These are phyloP conservation scores for Curvularia hawaiiensis DNA, from an alignment of 2,329 filamentous ascomycete genomes.

Conservation along the genomic window DNA sequence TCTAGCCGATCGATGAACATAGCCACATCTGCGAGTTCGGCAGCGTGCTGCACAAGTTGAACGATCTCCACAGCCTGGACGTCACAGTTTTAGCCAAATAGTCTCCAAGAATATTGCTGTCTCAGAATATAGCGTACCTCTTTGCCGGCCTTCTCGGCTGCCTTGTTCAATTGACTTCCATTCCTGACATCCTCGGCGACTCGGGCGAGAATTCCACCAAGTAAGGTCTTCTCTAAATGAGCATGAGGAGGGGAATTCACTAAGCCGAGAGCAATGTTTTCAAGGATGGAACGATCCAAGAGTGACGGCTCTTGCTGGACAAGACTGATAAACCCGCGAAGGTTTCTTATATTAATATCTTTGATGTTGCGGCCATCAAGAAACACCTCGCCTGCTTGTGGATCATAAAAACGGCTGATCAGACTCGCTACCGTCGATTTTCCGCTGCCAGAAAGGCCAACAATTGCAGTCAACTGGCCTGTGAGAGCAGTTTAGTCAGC, in stretches of 20 bases:
- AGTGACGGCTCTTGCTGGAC: slow-evolving; percentile 60
- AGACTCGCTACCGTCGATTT: slow-evolving; percentile 51
- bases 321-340: slow-evolving; percentile 46
- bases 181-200: slow-evolving; percentile 59
- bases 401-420: slow-evolving; percentile 49
- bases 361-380: slow-evolving; percentile 57
- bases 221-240: slow-evolving; percentile 53
- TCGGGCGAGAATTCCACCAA: slow-evolving; percentile 56
- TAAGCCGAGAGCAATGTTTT: slow-evolving; percentile 60
- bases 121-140: slow-evolving; percentile 11
- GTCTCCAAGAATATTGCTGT: too few relatives aligned
- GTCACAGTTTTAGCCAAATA: neutral
- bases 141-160: slow-evolving; percentile 22
- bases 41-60: slow-evolving; percentile 55
- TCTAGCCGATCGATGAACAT: slow-evolving; percentile 61
- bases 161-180: slow-evolving; percentile 54
- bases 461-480: slow-evolving; percentile 50
- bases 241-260: slow-evolving; percentile 49
- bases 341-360: slow-evolving; percentile 44
- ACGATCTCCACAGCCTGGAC: slow-evolving; percentile 54
- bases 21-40: slow-evolving; percentile 63
- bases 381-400: slow-evolving; percentile 61
- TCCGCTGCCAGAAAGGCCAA: slow-evolving; percentile 51
- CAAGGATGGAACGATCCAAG: slow-evolving; percentile 57
- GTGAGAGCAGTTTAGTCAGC: neutral